Evolutionary conservation across 805 yeast species (phyloP).

Genomic region (Pichia cephalocereana): DNA sequence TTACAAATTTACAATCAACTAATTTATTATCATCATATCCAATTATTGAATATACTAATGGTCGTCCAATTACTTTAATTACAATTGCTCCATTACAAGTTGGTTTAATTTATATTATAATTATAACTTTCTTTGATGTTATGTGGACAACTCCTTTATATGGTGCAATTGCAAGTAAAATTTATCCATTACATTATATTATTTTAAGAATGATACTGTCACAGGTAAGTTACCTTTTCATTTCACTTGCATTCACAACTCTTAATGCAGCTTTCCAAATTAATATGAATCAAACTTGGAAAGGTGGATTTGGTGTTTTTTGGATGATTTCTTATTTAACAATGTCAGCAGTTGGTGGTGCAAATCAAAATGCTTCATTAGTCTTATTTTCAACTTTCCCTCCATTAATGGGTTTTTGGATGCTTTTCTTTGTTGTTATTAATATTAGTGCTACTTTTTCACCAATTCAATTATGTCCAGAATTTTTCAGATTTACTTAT

Average conservation of each 20-base stretch:
- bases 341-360: conserved; percentile 70
- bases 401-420: conserved; percentile 62
- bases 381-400: conserved; percentile 45
- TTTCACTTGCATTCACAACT: conserved; percentile 49
- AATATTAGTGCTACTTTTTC: conserved; percentile 64
- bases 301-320: conserved; percentile 60
- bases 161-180: conserved; percentile 35
- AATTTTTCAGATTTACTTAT: conserved; percentile 56
- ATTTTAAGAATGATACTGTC: conserved; percentile 43
- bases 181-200: conserved; percentile 35
- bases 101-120: conserved; percentile 64
- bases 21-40: conserved; percentile 17
- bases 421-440: conserved; percentile 57
- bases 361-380: conserved; percentile 56
- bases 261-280: conserved; percentile 64
- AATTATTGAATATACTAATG: conserved; percentile 8
- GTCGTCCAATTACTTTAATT: conserved; percentile 31
- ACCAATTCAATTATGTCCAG: conserved; percentile 49
- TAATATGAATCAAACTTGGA: conserved; percentile 45
- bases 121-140: conserved; percentile 65
- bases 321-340: conserved; percentile 65
- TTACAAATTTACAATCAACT: conserved; percentile 14
- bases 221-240: conserved; percentile 43
- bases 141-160: conserved; percentile 51
- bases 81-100: conserved; percentile 62